These are phyloP conservation scores for Xylaria polymorpha DNA, from an alignment of 2,329 filamentous ascomycete species.

Conservation along the genomic window DNA sequence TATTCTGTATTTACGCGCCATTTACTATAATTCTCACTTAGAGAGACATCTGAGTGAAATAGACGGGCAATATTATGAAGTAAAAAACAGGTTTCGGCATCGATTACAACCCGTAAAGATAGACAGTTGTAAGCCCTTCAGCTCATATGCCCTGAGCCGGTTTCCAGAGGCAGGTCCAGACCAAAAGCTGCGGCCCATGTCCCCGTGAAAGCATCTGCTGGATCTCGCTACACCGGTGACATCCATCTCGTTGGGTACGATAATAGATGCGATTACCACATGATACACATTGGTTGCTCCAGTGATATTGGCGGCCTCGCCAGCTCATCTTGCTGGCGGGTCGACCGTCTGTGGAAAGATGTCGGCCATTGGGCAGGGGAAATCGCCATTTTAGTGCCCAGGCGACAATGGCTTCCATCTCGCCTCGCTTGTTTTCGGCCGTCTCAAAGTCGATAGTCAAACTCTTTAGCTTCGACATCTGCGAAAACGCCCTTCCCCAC, in stretches of 20 bases:
- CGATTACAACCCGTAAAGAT: neutral
- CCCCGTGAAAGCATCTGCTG: slow-evolving; percentile 25
- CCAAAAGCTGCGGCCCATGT: slow-evolving; percentile 37
- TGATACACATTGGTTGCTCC: slow-evolving; percentile 21
- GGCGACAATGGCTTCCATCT: slow-evolving; percentile 40
- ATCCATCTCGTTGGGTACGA: neutral
- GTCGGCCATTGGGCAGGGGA: slow-evolving; percentile 35
- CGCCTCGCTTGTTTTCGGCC: slow-evolving; percentile 34
- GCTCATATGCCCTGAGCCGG: slow-evolving; percentile 6
- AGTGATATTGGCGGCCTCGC: slow-evolving; percentile 35
- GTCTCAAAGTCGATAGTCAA: slow-evolving; percentile 45
- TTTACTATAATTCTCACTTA: neutral
- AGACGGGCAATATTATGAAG: neutral
- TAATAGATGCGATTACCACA: slow-evolving; percentile 1
- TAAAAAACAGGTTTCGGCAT: neutral
- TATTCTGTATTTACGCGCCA: neutral
- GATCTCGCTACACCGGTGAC: slow-evolving; percentile 22
- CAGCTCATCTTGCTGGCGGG: slow-evolving; percentile 41
- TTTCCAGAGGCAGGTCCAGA: slow-evolving; percentile 40
- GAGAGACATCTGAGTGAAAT: neutral
- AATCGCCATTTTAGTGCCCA: slow-evolving; percentile 44
- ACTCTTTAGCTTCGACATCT: slow-evolving; percentile 39
- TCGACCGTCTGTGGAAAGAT: slow-evolving; percentile 36
- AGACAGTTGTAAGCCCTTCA: neutral
- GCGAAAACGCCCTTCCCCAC: slow-evolving; percentile 41